phyloP scores from a whole-genome alignment of 148 eudicot species.

The Cornus florida region DNA sequence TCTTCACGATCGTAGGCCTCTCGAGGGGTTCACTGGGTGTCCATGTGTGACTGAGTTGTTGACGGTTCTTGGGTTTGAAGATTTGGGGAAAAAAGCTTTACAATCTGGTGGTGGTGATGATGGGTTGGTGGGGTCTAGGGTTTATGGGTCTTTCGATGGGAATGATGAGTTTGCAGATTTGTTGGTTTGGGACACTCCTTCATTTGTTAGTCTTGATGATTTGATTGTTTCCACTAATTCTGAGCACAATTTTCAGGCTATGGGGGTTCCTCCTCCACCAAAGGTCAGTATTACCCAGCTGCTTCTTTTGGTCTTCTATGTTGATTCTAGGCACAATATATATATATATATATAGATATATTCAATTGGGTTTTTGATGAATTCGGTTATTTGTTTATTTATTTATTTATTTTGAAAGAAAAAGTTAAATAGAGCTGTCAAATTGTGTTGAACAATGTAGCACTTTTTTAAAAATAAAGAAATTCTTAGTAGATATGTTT shows the following conservation, averaged over 20 bases:
- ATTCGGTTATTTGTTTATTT: not conserved
- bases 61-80: constrained; percentile 55
- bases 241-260: constrained; percentile 39
- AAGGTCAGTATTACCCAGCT: constrained; percentile 31
- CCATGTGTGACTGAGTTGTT: constrained; percentile 55
- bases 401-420: too few relatives aligned
- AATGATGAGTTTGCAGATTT: constrained; percentile 44
- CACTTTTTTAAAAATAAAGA: too few relatives aligned
- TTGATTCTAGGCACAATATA: constrained; percentile 11
- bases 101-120: constrained; percentile 18
- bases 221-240: constrained; percentile 33
- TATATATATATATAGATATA: too few relatives aligned
- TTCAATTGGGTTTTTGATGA: not conserved
- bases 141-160: not conserved
- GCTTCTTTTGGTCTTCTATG: constrained; percentile 10
- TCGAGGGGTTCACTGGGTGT: constrained; percentile 76
- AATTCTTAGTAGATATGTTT: too few relatives aligned
- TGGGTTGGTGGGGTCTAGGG: constrained; percentile 9
- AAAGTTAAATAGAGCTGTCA: too few relatives aligned
- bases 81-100: constrained; percentile 17
- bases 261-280: constrained; percentile 58
- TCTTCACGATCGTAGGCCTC: constrained; percentile 64
- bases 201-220: constrained; percentile 46
- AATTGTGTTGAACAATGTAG: too few relatives aligned
- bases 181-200: constrained; percentile 55